Percentiles rank a stretch among this genome's conserved stretches.
phyloP scores from a whole-genome alignment of 2,329 filamentous ascomycete species.

The Scedosporium minutisporum region DNA sequence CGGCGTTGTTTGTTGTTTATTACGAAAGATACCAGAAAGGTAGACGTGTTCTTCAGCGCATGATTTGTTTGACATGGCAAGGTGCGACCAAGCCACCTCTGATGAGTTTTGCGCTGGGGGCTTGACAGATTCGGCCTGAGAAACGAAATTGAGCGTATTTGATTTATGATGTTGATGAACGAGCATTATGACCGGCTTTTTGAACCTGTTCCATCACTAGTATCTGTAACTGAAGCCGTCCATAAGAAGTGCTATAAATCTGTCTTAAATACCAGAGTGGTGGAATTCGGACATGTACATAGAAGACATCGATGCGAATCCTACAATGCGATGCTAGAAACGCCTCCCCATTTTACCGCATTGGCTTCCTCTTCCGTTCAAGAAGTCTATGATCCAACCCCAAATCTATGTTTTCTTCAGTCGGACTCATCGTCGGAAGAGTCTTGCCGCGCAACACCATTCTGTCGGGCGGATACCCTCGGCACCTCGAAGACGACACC shows the following conservation, averaged over 20 bases:
- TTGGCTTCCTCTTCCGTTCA: background rate
- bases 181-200: no score
- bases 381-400: background rate
- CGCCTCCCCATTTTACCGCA: background rate
- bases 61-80: no score
- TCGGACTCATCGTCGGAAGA: slow-evolving; percentile 16
- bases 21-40: background rate
- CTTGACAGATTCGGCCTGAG: no score
- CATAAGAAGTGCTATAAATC: no score
- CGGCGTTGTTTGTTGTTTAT: background rate
- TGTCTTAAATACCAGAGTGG: background rate
- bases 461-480: slow-evolving; percentile 17
- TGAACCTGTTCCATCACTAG: no score
- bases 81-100: background rate
- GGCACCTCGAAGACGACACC: slow-evolving; percentile 82
- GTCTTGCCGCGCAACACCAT: slow-evolving; percentile 20
- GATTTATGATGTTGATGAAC: background rate
- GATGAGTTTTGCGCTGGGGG: no score
- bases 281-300: background rate
- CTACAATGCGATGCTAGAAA: background rate
- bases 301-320: background rate
- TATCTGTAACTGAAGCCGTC: no score
- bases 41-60: background rate
- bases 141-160: background rate
- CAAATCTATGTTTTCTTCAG: background rate